Evolutionary conservation across 148 eudicot species (phyloP), one percentile per base, ranked within the genome.

Genomic region (Spergularia bocconei): DNA sequence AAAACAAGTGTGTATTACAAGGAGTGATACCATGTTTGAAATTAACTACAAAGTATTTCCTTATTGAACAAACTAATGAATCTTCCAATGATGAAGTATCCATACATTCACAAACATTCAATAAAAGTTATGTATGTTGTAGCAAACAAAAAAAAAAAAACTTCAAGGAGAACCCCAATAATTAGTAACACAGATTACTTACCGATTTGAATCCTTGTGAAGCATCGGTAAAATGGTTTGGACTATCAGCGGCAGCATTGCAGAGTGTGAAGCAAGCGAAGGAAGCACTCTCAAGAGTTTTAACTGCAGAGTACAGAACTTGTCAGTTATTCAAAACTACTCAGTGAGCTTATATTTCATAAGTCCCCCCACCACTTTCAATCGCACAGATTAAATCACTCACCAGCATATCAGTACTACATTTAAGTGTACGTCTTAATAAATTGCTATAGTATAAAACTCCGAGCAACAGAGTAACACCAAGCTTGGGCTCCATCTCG

Each of bases 141-240:
- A 60, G 65, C 55, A 47, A 48, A 50, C 20, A 21, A 61, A 9
- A n/a, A n/a, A n/a, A n/a, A n/a, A n/a, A 60, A 19, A 20, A 54
- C 44, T 29, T 57, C 63, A 47, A 29, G 11, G 20, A 12, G 23
- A 63, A 20, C 21, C 39, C 10, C 21, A 16, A 4, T 16, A 66
- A n/a, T 16, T 54, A n/a, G n/a, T n/a, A 38, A 9, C 59, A 19
- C 16, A 29, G 53, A 77, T 57, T 70, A 44, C 71, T 91, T 89
- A 95, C 99, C 86, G 85, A 77, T 92, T 87, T 48, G 86, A 85
- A 84, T 91, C 91, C 74, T 82, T 89, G 63, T 80, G 92, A 82
- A 96, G 91, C 97, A 96, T 96, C 48, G 99, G 99, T 77, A 87
- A 75, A 41, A 96, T 78, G 52, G 92, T 85, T 85, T 96, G 97